A percentile compares a stretch with the other conserved stretches of the same genome.
These are phyloP conservation scores for Rubia balearica DNA, from an alignment of 305 asterid species.

Conservation along the genomic window DNA sequence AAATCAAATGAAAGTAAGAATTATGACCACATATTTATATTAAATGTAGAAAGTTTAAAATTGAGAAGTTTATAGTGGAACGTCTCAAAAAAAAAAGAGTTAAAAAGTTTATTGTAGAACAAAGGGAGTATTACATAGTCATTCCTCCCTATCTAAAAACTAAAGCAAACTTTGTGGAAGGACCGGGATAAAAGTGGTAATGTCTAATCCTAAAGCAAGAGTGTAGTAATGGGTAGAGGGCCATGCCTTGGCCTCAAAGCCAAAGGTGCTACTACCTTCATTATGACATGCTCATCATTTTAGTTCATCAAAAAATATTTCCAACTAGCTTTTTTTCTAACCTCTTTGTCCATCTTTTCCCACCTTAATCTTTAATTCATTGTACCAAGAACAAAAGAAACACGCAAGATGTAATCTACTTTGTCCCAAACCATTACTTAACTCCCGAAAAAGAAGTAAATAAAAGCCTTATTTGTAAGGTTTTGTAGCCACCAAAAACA, in stretches of 20 bases:
- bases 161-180: constrained; percentile 16
- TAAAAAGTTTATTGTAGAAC: no score
- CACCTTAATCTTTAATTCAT: neutral
- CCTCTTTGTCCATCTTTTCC: constrained; percentile 12
- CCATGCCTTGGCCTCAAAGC: constrained; percentile 28
- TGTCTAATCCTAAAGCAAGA: constrained; percentile 33
- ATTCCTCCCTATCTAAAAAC: neutral
- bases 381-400: neutral
- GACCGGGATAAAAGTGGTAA: constrained; percentile 24
- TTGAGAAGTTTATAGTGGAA: no score
- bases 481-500: neutral
- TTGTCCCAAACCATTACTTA: neutral
- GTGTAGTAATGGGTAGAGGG: constrained; percentile 28
- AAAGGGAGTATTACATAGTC: neutral
- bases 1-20: no score
- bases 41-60: no score
- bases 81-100: no score
- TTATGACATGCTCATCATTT: constrained; percentile 28
- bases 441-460: neutral
- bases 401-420: neutral
- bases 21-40: no score
- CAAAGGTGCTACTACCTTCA: constrained; percentile 34
- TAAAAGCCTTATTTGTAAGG: neutral
- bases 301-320: constrained; percentile 8
- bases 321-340: constrained; percentile 8